Evolutionary conservation across 768 basidiomycete genomes (phyloP), one percentile per base, ranked within the genome.

Genomic region (Russula sp.): DNA sequence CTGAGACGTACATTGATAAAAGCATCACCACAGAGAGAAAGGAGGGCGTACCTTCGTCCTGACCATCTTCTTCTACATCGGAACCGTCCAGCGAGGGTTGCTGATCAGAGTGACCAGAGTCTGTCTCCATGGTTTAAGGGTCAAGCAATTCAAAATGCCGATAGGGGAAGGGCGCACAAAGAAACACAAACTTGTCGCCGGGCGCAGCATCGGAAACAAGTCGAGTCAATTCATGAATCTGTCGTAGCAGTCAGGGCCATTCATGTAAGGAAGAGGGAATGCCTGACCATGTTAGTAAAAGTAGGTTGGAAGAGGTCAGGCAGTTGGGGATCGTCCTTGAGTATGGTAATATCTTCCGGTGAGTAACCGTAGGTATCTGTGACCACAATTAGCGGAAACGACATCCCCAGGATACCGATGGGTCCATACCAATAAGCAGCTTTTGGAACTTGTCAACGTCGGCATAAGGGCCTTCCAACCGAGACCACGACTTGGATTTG

Each of bases 101-200:
- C 42, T 71, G 71, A n/a, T 66, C 68, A 1, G 69, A 68, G 32
- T 72, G 70, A 1, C 71, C 71, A 4, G 69, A 68, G 31, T 65
- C 71, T 72, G 34, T 9, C 42, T 27, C 11, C n/a, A 42, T 50
- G 2, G 1, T 10, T 7, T 32, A 20, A 18, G 6, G 35, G 6
- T 55, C 22, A 59, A 37, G 5, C 8, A n/a, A 10, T 11, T 16
- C 22, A 6, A 2, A 4, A 61, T 13, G 42, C 34, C 10, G 22
- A 6, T 9, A 18, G 13, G 35, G 16, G 10, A 18, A 4, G n/a
- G 20, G 57, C 72, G 10, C 42, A 73, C 73, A 73, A 27, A 70
- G 59, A 34, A 73, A 71, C 8, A 56, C 63, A 14, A 71, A 66
- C 27, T 31, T 63, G 51, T 73, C 73, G 22, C 69, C 72, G 2